Evolutionary conservation across 2,329 filamentous ascomycete genomes (phyloP).

Genomic region (Aspergillus brasiliensis): DNA sequence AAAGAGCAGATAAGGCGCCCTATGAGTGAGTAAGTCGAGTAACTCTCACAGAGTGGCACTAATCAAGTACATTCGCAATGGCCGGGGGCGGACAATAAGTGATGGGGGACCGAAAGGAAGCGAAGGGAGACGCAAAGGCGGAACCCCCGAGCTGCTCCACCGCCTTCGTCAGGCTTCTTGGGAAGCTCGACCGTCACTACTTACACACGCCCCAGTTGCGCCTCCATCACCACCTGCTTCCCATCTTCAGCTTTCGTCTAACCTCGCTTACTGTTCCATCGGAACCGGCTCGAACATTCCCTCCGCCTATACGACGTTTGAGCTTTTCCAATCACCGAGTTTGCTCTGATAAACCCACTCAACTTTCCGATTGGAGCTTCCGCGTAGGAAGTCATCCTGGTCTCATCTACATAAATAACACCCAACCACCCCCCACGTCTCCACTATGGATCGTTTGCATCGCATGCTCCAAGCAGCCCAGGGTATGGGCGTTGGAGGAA

Average conservation of each 20-base stretch:
- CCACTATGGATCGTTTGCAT: slow-evolving; percentile 85
- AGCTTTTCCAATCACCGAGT: neutral
- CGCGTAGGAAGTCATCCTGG: slow-evolving; percentile 31
- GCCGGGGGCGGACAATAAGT: slow-evolving; percentile 15
- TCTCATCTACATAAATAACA: slow-evolving; percentile 19
- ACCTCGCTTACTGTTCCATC: neutral
- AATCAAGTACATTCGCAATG: slow-evolving; percentile 15
- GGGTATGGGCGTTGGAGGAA: slow-evolving; percentile 54
- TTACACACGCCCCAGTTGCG: slow-evolving; percentile 12
- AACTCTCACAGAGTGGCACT: slow-evolving; percentile 12
- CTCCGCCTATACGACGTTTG: neutral
- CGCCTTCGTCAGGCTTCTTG: slow-evolving; percentile 38
- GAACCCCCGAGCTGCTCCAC: slow-evolving; percentile 26
- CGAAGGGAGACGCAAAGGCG: slow-evolving; percentile 28
- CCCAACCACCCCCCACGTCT: slow-evolving; percentile 20
- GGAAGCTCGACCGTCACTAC: slow-evolving; percentile 17
- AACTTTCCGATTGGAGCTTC: slow-evolving; percentile 30
- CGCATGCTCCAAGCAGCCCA: slow-evolving; percentile 78
- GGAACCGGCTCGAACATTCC: neutral
- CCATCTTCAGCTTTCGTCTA: slow-evolving; percentile 3
- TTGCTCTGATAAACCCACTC: neutral
- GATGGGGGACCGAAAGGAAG: slow-evolving; percentile 20
- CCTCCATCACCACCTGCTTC: slow-evolving; percentile 3
- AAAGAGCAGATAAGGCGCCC: neutral
- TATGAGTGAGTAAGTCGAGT: neutral